Conservation (phyloP, 2,329 filamentous ascomycete genomes). For the Xylaria sp. region DNA sequence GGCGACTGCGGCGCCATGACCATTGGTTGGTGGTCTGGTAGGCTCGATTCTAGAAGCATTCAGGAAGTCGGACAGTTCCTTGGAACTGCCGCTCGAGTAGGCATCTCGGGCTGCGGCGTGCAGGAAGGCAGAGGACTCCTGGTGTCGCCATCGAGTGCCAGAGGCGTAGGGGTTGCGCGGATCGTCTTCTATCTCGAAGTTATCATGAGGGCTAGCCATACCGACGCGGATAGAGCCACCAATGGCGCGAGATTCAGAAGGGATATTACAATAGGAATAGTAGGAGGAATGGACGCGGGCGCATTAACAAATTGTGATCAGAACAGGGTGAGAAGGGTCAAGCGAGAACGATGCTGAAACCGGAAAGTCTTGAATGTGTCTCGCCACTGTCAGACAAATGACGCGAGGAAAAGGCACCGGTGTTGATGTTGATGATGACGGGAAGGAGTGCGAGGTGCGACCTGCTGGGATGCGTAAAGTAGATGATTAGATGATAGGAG, state of each 20-base stretch:
- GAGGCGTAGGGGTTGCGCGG: constrained; percentile 51
- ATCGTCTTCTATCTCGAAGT: constrained; percentile 32
- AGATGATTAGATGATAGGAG: neutral
- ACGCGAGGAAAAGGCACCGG: neutral
- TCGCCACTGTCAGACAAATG: neutral
- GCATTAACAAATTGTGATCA: neutral
- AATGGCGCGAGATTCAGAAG: neutral
- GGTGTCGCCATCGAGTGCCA: constrained; percentile 55
- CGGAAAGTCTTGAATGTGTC: neutral
- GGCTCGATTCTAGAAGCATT: constrained; percentile 50
- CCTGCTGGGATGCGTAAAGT: neutral
- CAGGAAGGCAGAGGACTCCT: constrained; percentile 54
- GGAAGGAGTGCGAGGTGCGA: neutral
- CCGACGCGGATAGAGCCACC: neutral
- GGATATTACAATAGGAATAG: neutral
- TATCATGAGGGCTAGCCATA: constrained; percentile 24
- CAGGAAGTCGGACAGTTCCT: constrained; percentile 51
- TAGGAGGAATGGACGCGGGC: neutral
- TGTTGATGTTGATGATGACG: neutral
- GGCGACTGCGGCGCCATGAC: constrained; percentile 34
- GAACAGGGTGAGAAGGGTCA: neutral
- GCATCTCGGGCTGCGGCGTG: constrained; percentile 43
- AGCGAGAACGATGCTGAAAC: neutral
- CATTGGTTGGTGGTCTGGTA: constrained; percentile 28
- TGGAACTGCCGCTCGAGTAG: constrained; percentile 40